These are phyloP conservation scores for Breviolum minutum DNA, from an alignment of 73 alveolate species.

Conservation along the genomic window DNA sequence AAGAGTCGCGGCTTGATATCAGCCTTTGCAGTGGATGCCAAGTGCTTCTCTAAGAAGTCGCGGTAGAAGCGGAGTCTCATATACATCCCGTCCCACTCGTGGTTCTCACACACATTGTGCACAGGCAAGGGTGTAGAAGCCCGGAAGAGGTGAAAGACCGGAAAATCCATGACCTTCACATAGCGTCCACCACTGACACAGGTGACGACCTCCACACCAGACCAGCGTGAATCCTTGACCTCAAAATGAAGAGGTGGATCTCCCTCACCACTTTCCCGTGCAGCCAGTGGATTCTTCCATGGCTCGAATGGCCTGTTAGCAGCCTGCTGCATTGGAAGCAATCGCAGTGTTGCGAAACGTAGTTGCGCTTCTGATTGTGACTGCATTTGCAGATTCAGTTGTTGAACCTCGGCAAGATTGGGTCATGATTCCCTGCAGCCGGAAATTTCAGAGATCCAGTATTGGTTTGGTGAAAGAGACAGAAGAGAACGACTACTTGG, in stretches of 20 bases:
- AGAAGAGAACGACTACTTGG: too few relatives aligned
- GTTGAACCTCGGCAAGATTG: not conserved
- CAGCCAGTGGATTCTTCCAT: conserved; percentile 51
- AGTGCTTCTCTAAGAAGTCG: conserved; percentile 25
- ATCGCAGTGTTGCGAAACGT: conserved; percentile 58
- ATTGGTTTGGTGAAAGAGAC: too few relatives aligned
- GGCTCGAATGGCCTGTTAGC: conserved; percentile 60
- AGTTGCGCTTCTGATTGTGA: conserved; percentile 54
- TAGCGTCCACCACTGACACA: conserved; percentile 93
- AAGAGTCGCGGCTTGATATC: conserved; percentile 37
- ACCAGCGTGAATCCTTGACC: conserved; percentile 61
- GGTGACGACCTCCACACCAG: conserved; percentile 94
- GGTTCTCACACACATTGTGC: conserved; percentile 87
- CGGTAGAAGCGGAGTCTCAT: conserved; percentile 64
- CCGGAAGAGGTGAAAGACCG: conserved; percentile 76
- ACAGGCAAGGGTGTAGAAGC: conserved; percentile 92
- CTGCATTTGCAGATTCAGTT: conserved; percentile 35
- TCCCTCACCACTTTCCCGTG: conserved; percentile 60
- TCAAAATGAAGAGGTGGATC: conserved; percentile 16
- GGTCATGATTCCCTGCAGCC: not conserved
- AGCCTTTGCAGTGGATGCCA: not conserved
- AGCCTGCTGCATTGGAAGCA: conserved; percentile 38
- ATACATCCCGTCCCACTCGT: conserved; percentile 93
- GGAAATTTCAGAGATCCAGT: too few relatives aligned
- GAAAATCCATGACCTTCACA: conserved; percentile 84